phyloP scores from a whole-genome alignment of 2,329 filamentous ascomycete species.

The Microcyclospora tardicrescens region DNA sequence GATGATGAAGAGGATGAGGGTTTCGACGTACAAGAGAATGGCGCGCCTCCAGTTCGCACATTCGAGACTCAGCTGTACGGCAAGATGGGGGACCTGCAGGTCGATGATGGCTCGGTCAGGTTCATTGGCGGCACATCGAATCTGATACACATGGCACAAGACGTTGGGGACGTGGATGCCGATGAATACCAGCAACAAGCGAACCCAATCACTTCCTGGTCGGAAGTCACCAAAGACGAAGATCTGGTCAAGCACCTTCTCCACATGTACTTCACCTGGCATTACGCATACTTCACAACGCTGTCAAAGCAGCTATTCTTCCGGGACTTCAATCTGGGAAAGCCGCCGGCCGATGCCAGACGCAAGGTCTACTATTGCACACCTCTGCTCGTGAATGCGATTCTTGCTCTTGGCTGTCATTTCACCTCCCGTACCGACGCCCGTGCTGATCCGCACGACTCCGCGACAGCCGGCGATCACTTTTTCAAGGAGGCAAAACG shows the following conservation, averaged over 20 bases:
- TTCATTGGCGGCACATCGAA: constrained; percentile 94
- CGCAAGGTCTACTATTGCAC: constrained; percentile 67
- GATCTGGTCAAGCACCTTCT: constrained; percentile 74
- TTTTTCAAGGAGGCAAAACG: constrained; percentile 92
- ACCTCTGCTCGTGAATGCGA: constrained; percentile 78
- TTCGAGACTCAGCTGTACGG: constrained; percentile 73
- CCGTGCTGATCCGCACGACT: constrained; percentile 57
- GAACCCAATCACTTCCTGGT: constrained; percentile 75
- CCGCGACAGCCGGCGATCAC: constrained; percentile 80
- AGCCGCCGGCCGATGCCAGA: constrained; percentile 35
- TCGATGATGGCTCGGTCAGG: constrained; percentile 76
- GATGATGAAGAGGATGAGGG: constrained; percentile 32
- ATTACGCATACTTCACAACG: constrained; percentile 91
- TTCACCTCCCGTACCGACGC: constrained; percentile 70
- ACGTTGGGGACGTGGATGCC: constrained; percentile 24
- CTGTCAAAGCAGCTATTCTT: constrained; percentile 79
- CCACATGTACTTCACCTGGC: constrained; percentile 97
- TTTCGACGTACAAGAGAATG: constrained; percentile 11
- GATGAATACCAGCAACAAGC: constrained; percentile 42
- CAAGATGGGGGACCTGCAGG: constrained; percentile 81
- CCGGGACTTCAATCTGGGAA: constrained; percentile 67
- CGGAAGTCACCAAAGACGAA: constrained; percentile 66
- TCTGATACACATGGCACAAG: constrained; percentile 61
- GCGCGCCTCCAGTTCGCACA: constrained; percentile 19
- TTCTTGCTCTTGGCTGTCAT: constrained; percentile 84